These are phyloP conservation scores for Silene vulgaris DNA, from an alignment of 179 eudicot species.

Conservation along the genomic window DNA sequence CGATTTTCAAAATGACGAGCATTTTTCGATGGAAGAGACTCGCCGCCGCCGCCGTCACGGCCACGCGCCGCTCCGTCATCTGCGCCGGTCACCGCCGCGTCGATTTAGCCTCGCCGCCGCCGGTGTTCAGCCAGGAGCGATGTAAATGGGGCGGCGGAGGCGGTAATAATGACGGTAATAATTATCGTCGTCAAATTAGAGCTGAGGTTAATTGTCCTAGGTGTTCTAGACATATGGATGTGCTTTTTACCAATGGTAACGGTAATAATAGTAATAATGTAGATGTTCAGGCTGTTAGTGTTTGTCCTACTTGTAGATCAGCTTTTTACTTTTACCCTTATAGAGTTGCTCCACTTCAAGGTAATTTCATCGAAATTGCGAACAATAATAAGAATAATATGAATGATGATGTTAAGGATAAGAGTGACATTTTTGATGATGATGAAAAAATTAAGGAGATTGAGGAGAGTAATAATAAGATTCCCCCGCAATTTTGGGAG, in stretches of 20 bases:
- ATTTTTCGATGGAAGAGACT: slow-evolving; percentile 10
- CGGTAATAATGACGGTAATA: slow-evolving; percentile 3
- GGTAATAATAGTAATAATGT: not conserved
- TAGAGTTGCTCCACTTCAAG: slow-evolving; percentile 37
- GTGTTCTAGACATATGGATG: slow-evolving; percentile 41
- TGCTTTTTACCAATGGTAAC: slow-evolving; percentile 34
- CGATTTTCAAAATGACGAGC: slow-evolving; percentile 9
- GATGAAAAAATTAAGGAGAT: not conserved
- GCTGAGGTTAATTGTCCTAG: slow-evolving; percentile 62
- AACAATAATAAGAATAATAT: not conserved
- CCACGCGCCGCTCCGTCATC: not conserved
- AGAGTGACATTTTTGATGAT: not conserved
- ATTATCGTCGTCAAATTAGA: slow-evolving; percentile 27
- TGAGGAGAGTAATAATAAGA: slow-evolving; percentile 19
- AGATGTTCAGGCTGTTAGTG: slow-evolving; percentile 38
- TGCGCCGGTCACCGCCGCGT: not conserved
- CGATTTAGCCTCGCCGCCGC: not conserved
- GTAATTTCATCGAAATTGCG: slow-evolving; percentile 42
- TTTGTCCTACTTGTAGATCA: slow-evolving; percentile 52
- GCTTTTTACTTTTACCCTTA: slow-evolving; percentile 48
- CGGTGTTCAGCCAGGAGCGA: slow-evolving; percentile 29
- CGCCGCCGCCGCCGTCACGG: not conserved
- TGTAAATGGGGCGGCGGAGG: slow-evolving; percentile 36
- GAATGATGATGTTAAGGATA: not conserved
- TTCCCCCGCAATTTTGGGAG: slow-evolving; percentile 31